Conservation (phyloP, 208 protist genomes). For the Trichomonas gallinae region DNA sequence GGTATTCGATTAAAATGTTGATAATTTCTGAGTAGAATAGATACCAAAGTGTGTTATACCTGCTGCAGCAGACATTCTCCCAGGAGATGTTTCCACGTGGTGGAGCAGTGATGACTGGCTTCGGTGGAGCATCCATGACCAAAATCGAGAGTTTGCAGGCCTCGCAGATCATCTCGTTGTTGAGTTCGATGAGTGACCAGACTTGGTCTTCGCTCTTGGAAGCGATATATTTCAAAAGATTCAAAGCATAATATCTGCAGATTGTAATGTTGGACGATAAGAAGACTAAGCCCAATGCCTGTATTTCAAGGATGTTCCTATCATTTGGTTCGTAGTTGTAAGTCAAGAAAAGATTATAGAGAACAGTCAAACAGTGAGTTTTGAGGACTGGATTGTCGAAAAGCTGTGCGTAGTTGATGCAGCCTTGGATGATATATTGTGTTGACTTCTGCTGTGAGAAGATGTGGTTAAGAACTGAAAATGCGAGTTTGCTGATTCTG, state of each 20-base stretch:
- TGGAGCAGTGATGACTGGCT: background rate
- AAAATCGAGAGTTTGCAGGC: background rate
- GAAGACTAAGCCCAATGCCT: background rate
- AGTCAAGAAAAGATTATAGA: background rate
- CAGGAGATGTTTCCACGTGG: background rate
- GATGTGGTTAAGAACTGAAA: background rate
- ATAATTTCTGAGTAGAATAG: background rate
- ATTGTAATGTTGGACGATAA: background rate
- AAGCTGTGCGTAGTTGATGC: background rate
- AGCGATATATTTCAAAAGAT: background rate
- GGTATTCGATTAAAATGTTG: background rate
- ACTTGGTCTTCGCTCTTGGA: too few relatives aligned
- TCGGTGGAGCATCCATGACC: background rate
- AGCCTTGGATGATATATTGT: background rate
- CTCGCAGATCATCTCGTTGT: background rate
- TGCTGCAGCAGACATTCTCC: background rate
- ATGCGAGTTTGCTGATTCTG: background rate
- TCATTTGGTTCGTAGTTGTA: background rate
- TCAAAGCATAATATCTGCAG: background rate
- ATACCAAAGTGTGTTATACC: background rate
- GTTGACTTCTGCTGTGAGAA: background rate
- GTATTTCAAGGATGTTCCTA: background rate
- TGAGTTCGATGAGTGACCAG: background rate
- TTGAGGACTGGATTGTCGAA: background rate
- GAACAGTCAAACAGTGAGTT: background rate